These are phyloP conservation scores for Erucastrum elatum DNA, from an alignment of 345 rosid species.

Conservation along the genomic window DNA sequence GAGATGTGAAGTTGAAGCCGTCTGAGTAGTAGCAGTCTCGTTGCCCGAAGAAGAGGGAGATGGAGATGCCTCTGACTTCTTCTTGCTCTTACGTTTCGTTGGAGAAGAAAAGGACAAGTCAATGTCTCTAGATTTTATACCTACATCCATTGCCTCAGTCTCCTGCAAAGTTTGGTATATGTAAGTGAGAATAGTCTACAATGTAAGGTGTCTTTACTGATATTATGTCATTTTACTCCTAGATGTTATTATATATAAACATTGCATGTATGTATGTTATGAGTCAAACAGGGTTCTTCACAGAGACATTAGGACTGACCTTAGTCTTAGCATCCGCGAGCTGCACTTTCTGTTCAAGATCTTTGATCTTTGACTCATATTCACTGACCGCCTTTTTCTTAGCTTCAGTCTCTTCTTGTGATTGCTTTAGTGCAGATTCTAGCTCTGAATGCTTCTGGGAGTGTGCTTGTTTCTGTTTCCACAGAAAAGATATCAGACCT, in stretches of 20 bases:
- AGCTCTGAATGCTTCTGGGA: slow-evolving; percentile 54
- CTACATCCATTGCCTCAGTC: slow-evolving; percentile 45
- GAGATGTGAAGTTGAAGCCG: slow-evolving; percentile 42
- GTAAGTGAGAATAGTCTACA: not conserved
- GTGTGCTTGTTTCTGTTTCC: slow-evolving; percentile 53
- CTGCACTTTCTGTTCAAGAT: slow-evolving; percentile 71
- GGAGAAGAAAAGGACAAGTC: slow-evolving; percentile 59
- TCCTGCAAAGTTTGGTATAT: slow-evolving; percentile 41
- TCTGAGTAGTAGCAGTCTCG: slow-evolving; percentile 34
- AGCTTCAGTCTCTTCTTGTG: slow-evolving; percentile 62
- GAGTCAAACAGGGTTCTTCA: not conserved
- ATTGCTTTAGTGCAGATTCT: slow-evolving; percentile 58
- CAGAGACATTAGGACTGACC: slow-evolving; percentile 46
- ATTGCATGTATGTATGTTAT: not conserved
- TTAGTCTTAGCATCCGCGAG: slow-evolving; percentile 58
- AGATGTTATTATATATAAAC: no score
- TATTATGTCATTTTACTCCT: no score
- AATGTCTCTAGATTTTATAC: slow-evolving; percentile 74
- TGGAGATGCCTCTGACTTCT: slow-evolving; percentile 57
- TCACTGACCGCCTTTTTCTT: slow-evolving; percentile 51
- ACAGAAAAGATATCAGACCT: slow-evolving; percentile 13
- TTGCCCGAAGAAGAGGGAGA: slow-evolving; percentile 38
- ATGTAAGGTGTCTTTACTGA: no score
- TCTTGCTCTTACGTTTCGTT: slow-evolving; percentile 73
- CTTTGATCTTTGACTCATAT: slow-evolving; percentile 59